Evolutionary conservation across 2,329 filamentous ascomycete species (phyloP), one percentile per base, ranked within the genome.

Genomic region (Pyrenochaeta sp.): DNA sequence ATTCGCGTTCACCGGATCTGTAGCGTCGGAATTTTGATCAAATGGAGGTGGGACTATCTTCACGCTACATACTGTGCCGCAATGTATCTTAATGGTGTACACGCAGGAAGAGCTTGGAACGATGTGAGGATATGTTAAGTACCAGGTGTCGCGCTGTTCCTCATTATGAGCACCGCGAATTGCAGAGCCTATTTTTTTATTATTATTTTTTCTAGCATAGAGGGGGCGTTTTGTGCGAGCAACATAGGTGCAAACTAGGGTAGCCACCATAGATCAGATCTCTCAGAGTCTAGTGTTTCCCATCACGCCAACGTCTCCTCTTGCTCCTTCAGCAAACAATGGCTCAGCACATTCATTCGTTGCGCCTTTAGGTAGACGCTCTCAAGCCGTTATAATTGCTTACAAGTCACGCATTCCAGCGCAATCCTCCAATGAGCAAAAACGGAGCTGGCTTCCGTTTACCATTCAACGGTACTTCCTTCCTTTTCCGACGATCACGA

Each of bases 381-480:
- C 13, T 13, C 5, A 39, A 9, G 15, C 5, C 12, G 1, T 13
- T 39, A 15, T 3, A 5, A 39, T 9, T 19, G 36, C 28, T 30
- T 30, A 9, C 28, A 30, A 46, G n/a, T 53, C 10, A 50, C 9
- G 15, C n/a, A 22, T 22, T 19, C 3, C 19, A 56, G 52, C 32
- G 2, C 9, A 12, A 37, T 22, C 25, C n/a, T 13, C 32, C 6
- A 47, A n/a, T 32, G 1, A 7, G 8, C 37, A 13, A 34, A 54
- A 61, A 19, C 43, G 19, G 44, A 50, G 39, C 50, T 67, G 65
- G 65, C 40, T 59, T 32, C 62, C 62, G 22, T 67, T 60, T 22
- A 64, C 62, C 1, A 37, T 67, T 3, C 56, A 50, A 15, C 64
- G 62, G 62, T 60, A 61, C 40, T 64, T 58, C 28, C 24, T 67